Percentiles rank a stretch among this genome's conserved stretches.
These are phyloP conservation scores for Petunia axillaris DNA, from an alignment of 257 asterid species.

Conservation along the genomic window DNA sequence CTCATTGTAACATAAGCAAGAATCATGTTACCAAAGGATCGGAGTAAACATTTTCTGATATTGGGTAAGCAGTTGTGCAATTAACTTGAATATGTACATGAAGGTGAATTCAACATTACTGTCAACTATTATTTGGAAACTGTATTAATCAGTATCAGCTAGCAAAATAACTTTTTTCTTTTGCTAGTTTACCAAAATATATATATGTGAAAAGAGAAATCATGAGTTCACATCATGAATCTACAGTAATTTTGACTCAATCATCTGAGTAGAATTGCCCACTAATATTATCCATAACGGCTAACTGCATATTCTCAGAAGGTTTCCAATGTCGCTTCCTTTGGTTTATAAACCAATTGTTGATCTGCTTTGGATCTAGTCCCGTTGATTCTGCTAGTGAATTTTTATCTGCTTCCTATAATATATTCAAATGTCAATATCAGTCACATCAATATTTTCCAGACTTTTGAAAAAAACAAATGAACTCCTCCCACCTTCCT, in stretches of 20 bases:
- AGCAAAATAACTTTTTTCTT: neutral
- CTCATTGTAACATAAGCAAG: neutral
- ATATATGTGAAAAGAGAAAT: neutral
- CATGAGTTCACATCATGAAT: no score
- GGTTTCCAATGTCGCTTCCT: constrained; percentile 98
- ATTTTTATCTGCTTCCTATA: constrained; percentile 79
- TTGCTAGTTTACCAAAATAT: neutral
- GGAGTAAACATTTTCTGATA: neutral
- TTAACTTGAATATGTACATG: constrained; percentile 16
- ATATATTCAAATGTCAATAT: neutral
- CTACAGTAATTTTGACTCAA: constrained; percentile 22
- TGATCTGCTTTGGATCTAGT: constrained; percentile 89
- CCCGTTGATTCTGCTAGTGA: constrained; percentile 79
- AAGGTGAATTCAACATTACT: constrained; percentile 8
- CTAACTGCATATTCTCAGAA: constrained; percentile 87
- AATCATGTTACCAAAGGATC: neutral
- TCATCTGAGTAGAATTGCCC: constrained; percentile 63
- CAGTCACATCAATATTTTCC: neutral
- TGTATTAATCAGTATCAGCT: neutral
- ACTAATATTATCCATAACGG: constrained; percentile 77
- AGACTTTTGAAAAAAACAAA: neutral
- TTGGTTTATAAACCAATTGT: constrained; percentile 96
- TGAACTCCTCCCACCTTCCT: neutral
- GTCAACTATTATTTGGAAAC: constrained; percentile 6
- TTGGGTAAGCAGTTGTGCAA: neutral